Evolutionary conservation across 495 filamentous ascomycete genomes (phyloP), one percentile per base, ranked within the genome.

Genomic region (Talaromyces borbonicus): DNA sequence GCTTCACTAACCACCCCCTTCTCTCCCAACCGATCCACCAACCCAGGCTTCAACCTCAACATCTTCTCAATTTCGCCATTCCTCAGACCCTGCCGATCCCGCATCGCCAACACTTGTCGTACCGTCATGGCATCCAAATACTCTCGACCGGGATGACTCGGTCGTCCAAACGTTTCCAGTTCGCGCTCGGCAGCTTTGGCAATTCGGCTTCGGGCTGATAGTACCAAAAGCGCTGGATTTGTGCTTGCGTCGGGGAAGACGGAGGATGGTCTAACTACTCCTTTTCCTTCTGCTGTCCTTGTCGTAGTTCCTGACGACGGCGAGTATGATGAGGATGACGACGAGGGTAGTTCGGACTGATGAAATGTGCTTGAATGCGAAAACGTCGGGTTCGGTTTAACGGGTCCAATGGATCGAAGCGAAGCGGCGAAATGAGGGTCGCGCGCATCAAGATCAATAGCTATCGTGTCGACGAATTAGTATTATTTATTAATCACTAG

Each of bases 361-460:
- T 48, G 49, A 54, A 74, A 71, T 43, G 68, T 72, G 46, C 75
- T 79, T 25, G 73, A 69, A 51, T 68, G 62, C 7, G 81, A 80
- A 52, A 71, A 57, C 24, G 74, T 78, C 8, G 79, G 78, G 46
- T 65, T 65, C 14, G 81, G 79, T 41, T 72, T 69, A 15, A 85
- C 81, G 46, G 82, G 73, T 46, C 83, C 83, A 51, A 87, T 69
- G 31, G 62, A 60, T 54, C 73, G 74, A 46, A 84, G 74, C 41
- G 76, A 78, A 51, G 69, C 70, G 40, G 74, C 76, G 60, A 79
- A 82, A 58, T 75, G 62, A 2, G 80, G 79, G 52, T 83, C 79
- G n/a, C 68, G 71, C 49, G 73, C 75, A 53, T 84, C 82, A 48
- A 79, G 65, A 55, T 81, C 73, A 48, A 84, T 77, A n/a, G 77